Evolutionary conservation across 1,284 basidiomycete species (phyloP), one percentile per base, ranked within the genome.

Genomic region (Cutaneotrichosporon cyanovorans): DNA sequence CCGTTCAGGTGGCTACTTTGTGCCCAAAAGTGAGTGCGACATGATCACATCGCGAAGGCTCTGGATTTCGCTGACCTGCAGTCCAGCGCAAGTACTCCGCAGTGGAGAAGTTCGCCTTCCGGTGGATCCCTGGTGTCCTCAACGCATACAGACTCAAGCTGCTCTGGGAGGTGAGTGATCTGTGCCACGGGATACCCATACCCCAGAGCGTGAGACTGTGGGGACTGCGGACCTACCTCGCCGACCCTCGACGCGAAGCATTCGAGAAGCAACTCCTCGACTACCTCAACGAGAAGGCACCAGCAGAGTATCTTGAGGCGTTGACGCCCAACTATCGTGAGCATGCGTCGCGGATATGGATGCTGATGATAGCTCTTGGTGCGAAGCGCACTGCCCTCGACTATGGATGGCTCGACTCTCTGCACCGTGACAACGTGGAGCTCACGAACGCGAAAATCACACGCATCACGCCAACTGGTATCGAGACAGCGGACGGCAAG

Each of bases 301-400:
- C 50, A 2, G 37, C 40, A 10, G 37, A 45, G 46, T 51, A 51
- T 30, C 16, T 48, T 5, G 42, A 47, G 2, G 43, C 44, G 10
- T 21, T 48, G 20, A 48, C 37, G 5, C 46, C 46, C 3, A 7
- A 40, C 16, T 48, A 42, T n/a, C 50, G 44, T 50, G 22, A 22
- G 45, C 39, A 57, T 1, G 10, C 14, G 6, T 11, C 16, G 5
- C 2, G n/a, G 4, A 16, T 12, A n/a, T 10, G 22, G 6, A 30
- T 28, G 2, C 37, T 43, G 18, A 45, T 35, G n/a, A 3, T 25
- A 46, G 44, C 50, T 2, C 40, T 53, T 0, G 51, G 46, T 2
- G 25, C 46, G 4, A 53, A 53, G 28, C 51, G 51, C 43, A 34
- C 37, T 1, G 39, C 51, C 1, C 37, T 53, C 8, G 43, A 53